Evolutionary conservation across 768 basidiomycete genomes (phyloP), one percentile per base, ranked within the genome.

Genomic region (Amanita subjunquillea): DNA sequence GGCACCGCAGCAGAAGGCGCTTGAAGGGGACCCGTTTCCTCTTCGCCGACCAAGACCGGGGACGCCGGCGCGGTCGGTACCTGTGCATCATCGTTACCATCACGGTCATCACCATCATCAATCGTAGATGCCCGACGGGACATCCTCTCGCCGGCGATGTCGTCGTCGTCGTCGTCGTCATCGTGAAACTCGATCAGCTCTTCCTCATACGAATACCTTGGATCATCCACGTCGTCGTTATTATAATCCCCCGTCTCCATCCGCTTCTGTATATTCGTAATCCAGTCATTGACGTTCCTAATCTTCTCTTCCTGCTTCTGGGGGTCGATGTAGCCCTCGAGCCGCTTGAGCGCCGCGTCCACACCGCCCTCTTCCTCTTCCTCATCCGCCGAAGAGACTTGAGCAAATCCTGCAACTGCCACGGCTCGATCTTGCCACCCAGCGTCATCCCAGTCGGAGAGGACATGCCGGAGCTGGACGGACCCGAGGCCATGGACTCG

Each of bases 291-390:
- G 3, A 93, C 87, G 63, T 91, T 90, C 45, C 74, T 74, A 34
- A 77, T 77, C 59, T 84, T 89, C 58, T 82, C 85, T 56, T 79
- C 72, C 62, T 85, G 79, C 60, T 78, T 76, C 55, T 80, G 72
- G 0, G 77, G 77, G 63, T 91, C 90, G 50, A 93, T 87, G 62
- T 91, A 82, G 0, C 91, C 93, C 65, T 95, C 91, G 37, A 96
- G 75, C 10, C 86, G 72, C 22, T 77, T 72, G 56, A 96, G 64
- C 15, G 93, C 91, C 6, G 82, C 87, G 30, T 91, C 90, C 15
- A 88, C 85, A 59, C 88, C 91, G 1, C 90, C 90, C 13, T 58
- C 57, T 15, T 68, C 74, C 54, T 84, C 89, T 39, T 53, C 48
- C 22, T 76, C 86, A 4, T 90, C 82, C 50, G 87, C 82, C 79